Percentiles rank a stretch among this genome's conserved stretches.
Evolutionary conservation across 2,329 filamentous ascomycete species (phyloP).

Genomic region (Penicillium sp.): DNA sequence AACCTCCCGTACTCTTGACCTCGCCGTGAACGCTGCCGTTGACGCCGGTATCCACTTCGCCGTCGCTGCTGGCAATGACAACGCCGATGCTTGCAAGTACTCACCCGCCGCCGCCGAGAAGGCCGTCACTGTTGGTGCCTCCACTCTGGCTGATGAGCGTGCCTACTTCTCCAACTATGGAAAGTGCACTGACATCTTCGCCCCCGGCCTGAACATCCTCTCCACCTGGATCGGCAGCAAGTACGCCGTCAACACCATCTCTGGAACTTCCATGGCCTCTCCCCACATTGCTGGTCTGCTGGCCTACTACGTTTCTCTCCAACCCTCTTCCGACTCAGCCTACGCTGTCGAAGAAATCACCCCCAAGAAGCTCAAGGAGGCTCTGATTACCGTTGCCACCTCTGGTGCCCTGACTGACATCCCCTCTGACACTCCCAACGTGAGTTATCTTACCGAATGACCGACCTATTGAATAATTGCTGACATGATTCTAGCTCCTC

Average conservation of each 20-base stretch:
- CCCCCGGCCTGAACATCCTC: constrained; percentile 91
- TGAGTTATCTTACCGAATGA: constrained; percentile 38
- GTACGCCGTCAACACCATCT: constrained; percentile 97
- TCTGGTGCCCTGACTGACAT: constrained; percentile 75
- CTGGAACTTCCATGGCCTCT: constrained; percentile 98
- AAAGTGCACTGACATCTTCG: constrained; percentile 99
- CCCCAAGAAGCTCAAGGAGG: constrained; percentile 89
- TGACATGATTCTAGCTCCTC: constrained; percentile 59
- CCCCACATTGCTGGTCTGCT: constrained; percentile 94
- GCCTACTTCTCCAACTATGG: constrained; percentile 99
- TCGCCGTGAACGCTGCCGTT: constrained; percentile 91
- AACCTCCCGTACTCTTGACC: constrained; percentile 88
- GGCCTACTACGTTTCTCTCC: constrained; percentile 96
- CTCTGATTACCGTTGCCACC: constrained; percentile 80
- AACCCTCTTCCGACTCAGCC: constrained; percentile 84
- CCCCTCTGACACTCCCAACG: constrained; percentile 81
- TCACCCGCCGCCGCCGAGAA: constrained; percentile 89
- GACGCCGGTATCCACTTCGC: constrained; percentile 92
- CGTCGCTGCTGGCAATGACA: constrained; percentile 97
- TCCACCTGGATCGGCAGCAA: constrained; percentile 99
- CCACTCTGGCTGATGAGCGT: constrained; percentile 87
- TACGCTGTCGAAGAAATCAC: constrained; percentile 87
- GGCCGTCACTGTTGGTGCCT: constrained; percentile 93
- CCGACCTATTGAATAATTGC: constrained; percentile 1
- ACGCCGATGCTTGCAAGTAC: constrained; percentile 98